Base-by-base conservation (phyloP, 306 rosid genomes). In the Begonia masoniana region DNA sequence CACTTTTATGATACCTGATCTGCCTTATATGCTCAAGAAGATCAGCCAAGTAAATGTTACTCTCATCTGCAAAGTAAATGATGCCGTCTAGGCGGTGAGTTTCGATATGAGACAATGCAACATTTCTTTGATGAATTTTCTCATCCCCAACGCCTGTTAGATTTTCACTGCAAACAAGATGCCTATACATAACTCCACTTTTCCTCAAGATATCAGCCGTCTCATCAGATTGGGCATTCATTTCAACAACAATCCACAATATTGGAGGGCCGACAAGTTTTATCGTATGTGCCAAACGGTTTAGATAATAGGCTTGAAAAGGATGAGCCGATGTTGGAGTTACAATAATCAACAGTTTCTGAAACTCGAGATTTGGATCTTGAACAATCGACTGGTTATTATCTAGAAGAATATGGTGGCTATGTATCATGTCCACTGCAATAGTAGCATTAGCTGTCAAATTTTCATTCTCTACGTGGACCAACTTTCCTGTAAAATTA, bases 241-340 rank as follows among this genome's bases (percentile, higher is more conserved):
- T 71, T 67, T 91, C 97, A 64, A 83, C 94, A 69, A 91, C 88
- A 10, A 91, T 83, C 96, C 96, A 91, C 70, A 85, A 59, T 54
- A 85, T 66, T 51, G 96, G 88, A 55, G 94, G 76, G 0, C 63
- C 65, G 54, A 75, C 81, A 65, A 68, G 66, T 57, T 78, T 83
- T 36, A 85, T 54, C 9, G 82, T 74, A 47, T 83, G 81, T 0
- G 80, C 80, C 83, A 91, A 73, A 51, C 79, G 94, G 24, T 68
- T 76, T 72, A 91, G 83, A 68, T 74, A 65, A 71, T 78, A 81
- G 52, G 84, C 78, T 74, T 83, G 97, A 68, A 78, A 78, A 53
- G 76, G 70, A 46, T 57, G 67, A 62, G 62, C 68, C 57, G 52
- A 46, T 0, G 96, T 78, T 2, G 95, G 82, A 7, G 97, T 91